Evolutionary conservation across 495 filamentous ascomycete genomes (phyloP).

Genomic region (Geopyxis carbonaria): DNA sequence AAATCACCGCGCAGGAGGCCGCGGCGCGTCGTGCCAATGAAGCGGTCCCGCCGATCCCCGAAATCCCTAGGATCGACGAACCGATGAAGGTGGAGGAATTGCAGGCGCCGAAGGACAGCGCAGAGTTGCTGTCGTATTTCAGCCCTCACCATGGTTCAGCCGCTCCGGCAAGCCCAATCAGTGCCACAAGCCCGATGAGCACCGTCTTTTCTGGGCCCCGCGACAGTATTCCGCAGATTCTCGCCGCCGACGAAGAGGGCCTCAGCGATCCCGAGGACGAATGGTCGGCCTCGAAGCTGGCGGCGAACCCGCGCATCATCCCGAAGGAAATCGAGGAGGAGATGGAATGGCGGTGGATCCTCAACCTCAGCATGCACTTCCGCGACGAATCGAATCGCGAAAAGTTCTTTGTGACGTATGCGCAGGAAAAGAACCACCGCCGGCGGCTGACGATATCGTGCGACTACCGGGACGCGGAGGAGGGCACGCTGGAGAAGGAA

Average conservation of each 20-base stretch:
- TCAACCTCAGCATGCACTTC: conserved; percentile 98
- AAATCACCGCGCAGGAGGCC: no score
- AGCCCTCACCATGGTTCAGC: no score
- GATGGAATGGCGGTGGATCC: conserved; percentile 77
- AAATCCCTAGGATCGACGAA: no score
- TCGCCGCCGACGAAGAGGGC: conserved; percentile 2
- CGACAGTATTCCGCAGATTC: conserved; percentile 11
- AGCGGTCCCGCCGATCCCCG: no score
- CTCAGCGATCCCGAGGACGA: conserved; percentile 4
- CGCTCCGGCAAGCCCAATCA: no score
- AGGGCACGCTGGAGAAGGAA: conserved; percentile 73
- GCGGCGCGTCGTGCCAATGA: no score
- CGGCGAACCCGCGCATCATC: neutral
- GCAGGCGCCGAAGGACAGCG: no score
- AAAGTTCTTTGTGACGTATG: conserved; percentile 96
- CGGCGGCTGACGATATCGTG: conserved; percentile 81
- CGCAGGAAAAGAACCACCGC: conserved; percentile 54
- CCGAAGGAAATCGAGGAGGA: conserved; percentile 31
- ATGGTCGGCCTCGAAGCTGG: neutral
- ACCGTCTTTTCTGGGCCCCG: neutral
- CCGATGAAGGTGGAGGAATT: no score
- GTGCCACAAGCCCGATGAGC: no score
- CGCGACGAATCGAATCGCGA: conserved; percentile 85
- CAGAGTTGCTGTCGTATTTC: no score
- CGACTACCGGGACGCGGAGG: conserved; percentile 69